These are phyloP conservation scores for Fraxinus floribunda DNA, from an alignment of 305 asterid genomes.

Conservation along the genomic window DNA sequence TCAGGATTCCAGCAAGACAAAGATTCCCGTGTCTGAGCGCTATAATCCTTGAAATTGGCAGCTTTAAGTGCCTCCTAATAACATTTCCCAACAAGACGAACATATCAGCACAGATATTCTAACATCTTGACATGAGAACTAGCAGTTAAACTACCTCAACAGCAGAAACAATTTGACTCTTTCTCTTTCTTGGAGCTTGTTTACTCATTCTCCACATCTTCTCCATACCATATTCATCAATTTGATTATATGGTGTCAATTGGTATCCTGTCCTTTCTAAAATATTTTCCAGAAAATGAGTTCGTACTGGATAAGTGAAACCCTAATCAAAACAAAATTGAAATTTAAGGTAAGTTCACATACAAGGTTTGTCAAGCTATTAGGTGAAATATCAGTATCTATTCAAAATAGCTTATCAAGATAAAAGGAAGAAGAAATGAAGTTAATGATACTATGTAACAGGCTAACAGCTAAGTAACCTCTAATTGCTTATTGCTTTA, in stretches of 20 bases:
- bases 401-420: conserved; percentile 11
- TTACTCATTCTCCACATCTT: conserved; percentile 83
- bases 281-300: conserved; percentile 76
- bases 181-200: conserved; percentile 82
- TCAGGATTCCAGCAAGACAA: conserved; percentile 92
- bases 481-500: background rate
- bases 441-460: conserved; percentile 12
- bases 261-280: conserved; percentile 81
- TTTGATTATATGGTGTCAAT: conserved; percentile 76
- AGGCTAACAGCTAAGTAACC: background rate
- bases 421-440: conserved; percentile 6
- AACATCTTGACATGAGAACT: conserved; percentile 14
- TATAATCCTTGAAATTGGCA: conserved; percentile 62
- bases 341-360: conserved; percentile 21
- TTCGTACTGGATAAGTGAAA: conserved; percentile 72
- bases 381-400: conserved; percentile 2
- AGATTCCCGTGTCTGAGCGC: conserved; percentile 72
- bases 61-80: conserved; percentile 65
- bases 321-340: conserved; percentile 51
- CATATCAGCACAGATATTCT: conserved; percentile 32
- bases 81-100: conserved; percentile 26
- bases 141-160: conserved; percentile 64
- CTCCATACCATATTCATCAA: conserved; percentile 88
- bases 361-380: background rate
- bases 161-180: conserved; percentile 82